Evolutionary conservation across 2,329 filamentous ascomycete genomes (phyloP), one percentile per base, ranked within the genome.

Genomic region (Alternaria hordeiaustralica): DNA sequence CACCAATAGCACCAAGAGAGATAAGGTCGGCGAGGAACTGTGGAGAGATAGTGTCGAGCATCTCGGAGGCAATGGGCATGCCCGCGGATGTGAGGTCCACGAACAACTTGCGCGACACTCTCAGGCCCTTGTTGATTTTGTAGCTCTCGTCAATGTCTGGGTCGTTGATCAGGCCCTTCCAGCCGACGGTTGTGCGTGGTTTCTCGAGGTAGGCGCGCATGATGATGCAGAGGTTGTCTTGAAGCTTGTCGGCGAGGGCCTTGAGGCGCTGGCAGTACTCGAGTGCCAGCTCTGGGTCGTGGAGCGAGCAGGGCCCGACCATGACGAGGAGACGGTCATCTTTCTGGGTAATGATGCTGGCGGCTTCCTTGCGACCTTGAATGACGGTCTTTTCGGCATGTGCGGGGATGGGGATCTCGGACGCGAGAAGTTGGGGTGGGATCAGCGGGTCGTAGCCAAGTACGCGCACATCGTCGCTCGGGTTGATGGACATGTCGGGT

Each of bases 131-230:
- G 89, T 99, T 99, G 86, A 99, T 99, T 84, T 97, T 89, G 90
- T 92, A 99, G 78, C 91, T 96, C 80, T 96, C 91, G 82, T 99
- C 93, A 80, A 99, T 97, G 76, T 98, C 94, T 3, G 96, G 96
- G 81, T 99, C 96, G 83, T 99, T 99, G 87, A 99, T 97, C 81
- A 99, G 87, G 56, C 96, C 96, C 85, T 99, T 99, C 96, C 96
- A 99, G 79, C 96, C 96, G 54, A 99, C 94, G 0, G 96, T 99
- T 54, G 96, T 99, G 65, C 96, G 91, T 45, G 96, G 96, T 87
- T 99, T 99, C 87, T 99, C 96, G 55, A 99, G 91, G 87, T 99
- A 99, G 78, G 94, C 94, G 74, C 96, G 93, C 96, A 99, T 99
- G 77, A 99, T 90, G 80, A 99, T 92, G 80, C 90, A 90, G 50